A percentile compares a stretch with the other conserved stretches of the same genome.
Conservation (phyloP, 305 asterid species). For the Lippia alba region DNA sequence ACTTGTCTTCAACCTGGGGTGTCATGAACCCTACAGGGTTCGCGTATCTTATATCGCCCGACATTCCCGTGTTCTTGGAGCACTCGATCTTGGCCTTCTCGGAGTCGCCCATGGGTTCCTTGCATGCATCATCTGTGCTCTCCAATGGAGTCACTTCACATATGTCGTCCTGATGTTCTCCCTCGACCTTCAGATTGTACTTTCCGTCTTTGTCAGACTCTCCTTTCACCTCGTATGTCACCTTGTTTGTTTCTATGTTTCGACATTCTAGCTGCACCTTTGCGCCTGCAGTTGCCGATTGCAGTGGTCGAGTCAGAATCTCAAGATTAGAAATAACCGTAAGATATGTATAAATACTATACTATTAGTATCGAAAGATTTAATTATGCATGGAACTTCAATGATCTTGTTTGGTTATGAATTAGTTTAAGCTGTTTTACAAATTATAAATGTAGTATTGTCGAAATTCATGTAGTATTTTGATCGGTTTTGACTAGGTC, state of each 20-base stretch:
- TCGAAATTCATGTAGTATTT: no score
- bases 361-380: no score
- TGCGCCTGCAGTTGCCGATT: constrained; percentile 44
- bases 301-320: no score
- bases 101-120: constrained; percentile 21
- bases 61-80: constrained; percentile 53
- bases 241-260: constrained; percentile 31
- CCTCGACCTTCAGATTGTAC: constrained; percentile 43
- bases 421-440: no score
- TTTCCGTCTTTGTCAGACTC: constrained; percentile 41
- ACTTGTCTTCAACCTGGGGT: constrained; percentile 11
- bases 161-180: constrained; percentile 57
- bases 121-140: constrained; percentile 54
- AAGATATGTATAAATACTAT: no score
- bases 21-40: constrained; percentile 68
- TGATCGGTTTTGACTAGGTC: no score
- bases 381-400: no score
- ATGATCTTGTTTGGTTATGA: no score
- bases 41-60: constrained; percentile 40
- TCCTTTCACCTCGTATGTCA: constrained; percentile 39
- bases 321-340: no score
- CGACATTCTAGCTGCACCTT: constrained; percentile 55
- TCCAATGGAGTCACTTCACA: constrained; percentile 49
- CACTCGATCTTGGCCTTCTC: constrained; percentile 45
- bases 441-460: no score